Base-by-base conservation (phyloP, 495 filamentous ascomycete species). In the Astrocystis sublimbata region DNA sequence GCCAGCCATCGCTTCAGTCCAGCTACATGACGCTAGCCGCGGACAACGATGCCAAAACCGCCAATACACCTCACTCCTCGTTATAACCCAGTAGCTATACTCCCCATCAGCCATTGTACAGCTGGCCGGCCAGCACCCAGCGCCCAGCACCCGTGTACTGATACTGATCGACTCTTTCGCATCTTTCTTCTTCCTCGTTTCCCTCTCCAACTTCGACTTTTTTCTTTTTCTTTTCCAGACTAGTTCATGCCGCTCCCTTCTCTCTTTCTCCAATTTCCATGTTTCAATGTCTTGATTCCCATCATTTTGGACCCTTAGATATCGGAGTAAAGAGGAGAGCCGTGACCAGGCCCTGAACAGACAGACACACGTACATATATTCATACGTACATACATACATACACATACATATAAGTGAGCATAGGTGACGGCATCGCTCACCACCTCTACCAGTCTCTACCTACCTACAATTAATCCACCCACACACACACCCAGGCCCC, bases 21-120 rank as follows among this genome's bases (percentile, higher is more conserved):
- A 56, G 52, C 36, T 56, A 56, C 52, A 56, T 56, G 49, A 52
- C 49, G 17, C 49, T 52, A 52, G 49, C 33, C 23, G 23, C 47
- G 4, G 10, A 49, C 46, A 26, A 36, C 6, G 6, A 6, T 13
- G 43, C 19, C 40, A 42, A 36, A n/a, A n/a, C n/a, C n/a, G n/a
- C n/a, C n/a, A n/a, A n/a, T n/a, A n/a, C n/a, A n/a, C n/a, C 26
- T n/a, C 26, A 28, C 15, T 13, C 24, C 12, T 26, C 19, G 28
- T 3, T 49, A 41, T 4, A n/a, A 41, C 23, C 23, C 28, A n/a
- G 6, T 47, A 28, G 46, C 19, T 52, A 23, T 52, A 23, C 49
- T 35, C 49, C 23, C n/a, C n/a, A 15, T 28, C 28, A 33, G 28
- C 30, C 19, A 33, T 52, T 52, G 49, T 52, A 52, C 49, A 52